Base-by-base conservation (phyloP, 192 early-diverging fungal species). In the Mortierella antarctica region DNA sequence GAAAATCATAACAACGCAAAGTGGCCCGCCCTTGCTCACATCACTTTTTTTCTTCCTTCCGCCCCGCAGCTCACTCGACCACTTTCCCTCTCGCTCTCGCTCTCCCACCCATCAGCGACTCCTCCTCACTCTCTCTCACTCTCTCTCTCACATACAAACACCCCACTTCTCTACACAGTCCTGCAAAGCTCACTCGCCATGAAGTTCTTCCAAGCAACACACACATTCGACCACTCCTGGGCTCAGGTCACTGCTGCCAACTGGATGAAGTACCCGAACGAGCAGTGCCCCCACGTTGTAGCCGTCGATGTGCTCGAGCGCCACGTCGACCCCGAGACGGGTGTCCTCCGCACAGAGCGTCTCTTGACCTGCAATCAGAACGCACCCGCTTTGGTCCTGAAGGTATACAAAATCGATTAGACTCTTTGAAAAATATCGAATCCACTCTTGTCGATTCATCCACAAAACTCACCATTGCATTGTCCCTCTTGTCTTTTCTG, bases 221-320 rank as follows among this genome's bases (percentile, higher is more conserved):
- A 96, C 74, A 85, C 87, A 40, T 96, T 93, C 84, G 83, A 89
- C 74, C 92, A 97, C 84, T 84, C 92, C 62, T 98, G 96, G 94
- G 86, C 85, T 7, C 91, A 89, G 13, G 93, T 95, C 51, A 92
- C 91, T 41, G 84, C 91, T 18, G 98, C 96, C 48, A 93, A 97
- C 83, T 99, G 93, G 93, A 90, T 91, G 84, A 99, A 99, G 84
- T 99, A 99, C 87, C 98, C 98, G 0, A 99, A 99, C 85, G 93
- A 94, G 21, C 84, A 93, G 50, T 93, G 95, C 41, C 89, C 91
- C 56, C 98, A 99, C 74, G 97, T 99, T 53, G 71, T 92, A 23
- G 92, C 93, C 65, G 96, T 97, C 48, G 98, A 98, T 86, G 89
- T 95, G 5, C 86, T 99, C 59, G 88, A 92, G 65, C 90, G 96